phyloP scores from a whole-genome alignment of 2,329 filamentous ascomycete genomes.

The Dissoconium aciculare region DNA sequence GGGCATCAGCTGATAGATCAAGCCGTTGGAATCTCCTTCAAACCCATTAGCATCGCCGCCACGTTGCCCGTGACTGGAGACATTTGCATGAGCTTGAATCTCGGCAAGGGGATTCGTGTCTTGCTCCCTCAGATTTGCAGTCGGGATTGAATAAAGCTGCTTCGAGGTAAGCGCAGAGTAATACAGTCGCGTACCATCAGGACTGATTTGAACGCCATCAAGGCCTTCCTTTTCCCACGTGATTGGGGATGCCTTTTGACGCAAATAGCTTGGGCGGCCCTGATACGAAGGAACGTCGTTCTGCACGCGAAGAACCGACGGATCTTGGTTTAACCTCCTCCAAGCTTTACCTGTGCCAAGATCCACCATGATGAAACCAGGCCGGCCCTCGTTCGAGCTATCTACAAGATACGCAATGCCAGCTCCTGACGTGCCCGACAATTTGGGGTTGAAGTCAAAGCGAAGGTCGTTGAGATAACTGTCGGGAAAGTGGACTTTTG shows the following conservation, averaged over 20 bases:
- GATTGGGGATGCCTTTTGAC: conserved; percentile 15
- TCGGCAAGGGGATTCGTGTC: conserved; percentile 23
- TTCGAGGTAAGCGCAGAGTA: conserved; percentile 29
- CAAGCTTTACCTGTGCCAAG: conserved; percentile 29
- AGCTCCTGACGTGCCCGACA: conserved; percentile 24
- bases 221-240: conserved; percentile 20
- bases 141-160: conserved; percentile 23
- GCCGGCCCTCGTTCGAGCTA: conserved; percentile 32
- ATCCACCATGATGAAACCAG: conserved; percentile 34
- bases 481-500: conserved; percentile 31
- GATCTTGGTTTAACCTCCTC: conserved; percentile 26
- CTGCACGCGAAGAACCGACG: conserved; percentile 19
- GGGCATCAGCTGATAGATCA: conserved; percentile 35
- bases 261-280: conserved; percentile 20
- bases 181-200: conserved; percentile 28
- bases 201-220: conserved; percentile 26
- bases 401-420: conserved; percentile 35
- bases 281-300: conserved; percentile 22
- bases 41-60: conserved; percentile 35
- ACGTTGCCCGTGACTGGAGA: conserved; percentile 31
- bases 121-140: conserved; percentile 21
- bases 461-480: conserved; percentile 35
- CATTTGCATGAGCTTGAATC: conserved; percentile 31
- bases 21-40: conserved; percentile 29
- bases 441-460: conserved; percentile 31